These are phyloP conservation scores for Linderniella brevidens DNA, from an alignment of 257 asterid species.

Conservation along the genomic window DNA sequence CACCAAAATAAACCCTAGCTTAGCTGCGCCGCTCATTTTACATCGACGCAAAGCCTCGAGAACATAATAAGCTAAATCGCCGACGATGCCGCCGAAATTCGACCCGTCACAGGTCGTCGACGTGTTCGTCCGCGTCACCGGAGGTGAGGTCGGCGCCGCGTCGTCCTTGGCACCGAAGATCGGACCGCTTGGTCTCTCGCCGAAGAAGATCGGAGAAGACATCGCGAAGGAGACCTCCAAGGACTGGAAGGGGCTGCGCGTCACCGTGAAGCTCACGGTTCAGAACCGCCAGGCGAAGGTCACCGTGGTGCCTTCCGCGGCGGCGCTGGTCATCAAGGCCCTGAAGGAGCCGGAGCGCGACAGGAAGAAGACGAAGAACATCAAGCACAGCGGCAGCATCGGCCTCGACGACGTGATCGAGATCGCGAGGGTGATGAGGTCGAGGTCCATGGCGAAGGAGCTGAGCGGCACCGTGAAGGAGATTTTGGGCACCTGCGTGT, in stretches of 20 bases:
- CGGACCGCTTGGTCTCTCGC: constrained; percentile 48
- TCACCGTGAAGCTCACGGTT: constrained; percentile 46
- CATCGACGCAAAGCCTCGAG: too few relatives aligned
- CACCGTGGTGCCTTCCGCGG: constrained; percentile 54
- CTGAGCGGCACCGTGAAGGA: constrained; percentile 46
- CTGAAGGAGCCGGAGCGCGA: constrained; percentile 54
- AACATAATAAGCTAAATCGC: too few relatives aligned
- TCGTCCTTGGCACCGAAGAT: constrained; percentile 48
- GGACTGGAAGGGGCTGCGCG: constrained; percentile 62
- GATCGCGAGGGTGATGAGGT: constrained; percentile 41
- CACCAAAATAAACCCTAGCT: too few relatives aligned
- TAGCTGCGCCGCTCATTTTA: too few relatives aligned
- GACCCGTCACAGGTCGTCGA: constrained; percentile 42
- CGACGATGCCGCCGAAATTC: constrained; percentile 41
- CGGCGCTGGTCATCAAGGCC: constrained; percentile 43
- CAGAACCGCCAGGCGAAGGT: constrained; percentile 52
- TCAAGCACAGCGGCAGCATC: constrained; percentile 41
- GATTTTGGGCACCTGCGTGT: constrained; percentile 54
- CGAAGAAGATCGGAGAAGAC: constrained; percentile 51
- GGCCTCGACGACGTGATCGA: constrained; percentile 48
- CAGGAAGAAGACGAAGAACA: constrained; percentile 41
- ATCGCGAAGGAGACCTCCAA: constrained; percentile 49
- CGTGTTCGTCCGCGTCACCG: constrained; percentile 44
- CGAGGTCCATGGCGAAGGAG: constrained; percentile 51
- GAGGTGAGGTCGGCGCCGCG: constrained; percentile 51